phyloP scores from a whole-genome alignment of 2,329 filamentous ascomycete genomes.

The Cercospora sojina region DNA sequence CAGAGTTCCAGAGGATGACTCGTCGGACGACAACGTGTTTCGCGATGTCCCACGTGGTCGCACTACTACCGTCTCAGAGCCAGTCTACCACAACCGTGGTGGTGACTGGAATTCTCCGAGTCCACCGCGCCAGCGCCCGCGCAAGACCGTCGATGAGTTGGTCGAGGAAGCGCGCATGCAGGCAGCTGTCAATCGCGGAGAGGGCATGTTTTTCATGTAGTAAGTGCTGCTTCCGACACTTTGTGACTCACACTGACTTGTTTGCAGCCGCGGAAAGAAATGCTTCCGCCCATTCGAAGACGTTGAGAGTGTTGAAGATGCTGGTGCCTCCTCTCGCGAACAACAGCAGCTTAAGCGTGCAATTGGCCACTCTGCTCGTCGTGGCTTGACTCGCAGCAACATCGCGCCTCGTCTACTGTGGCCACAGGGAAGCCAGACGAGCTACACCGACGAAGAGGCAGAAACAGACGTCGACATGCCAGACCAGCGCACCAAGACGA shows the following conservation, averaged over 20 bases:
- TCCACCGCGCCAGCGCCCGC: slow-evolving; percentile 45
- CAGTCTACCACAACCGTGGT: slow-evolving; percentile 42
- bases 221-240: slow-evolving; percentile 51
- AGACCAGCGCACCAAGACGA: slow-evolving; percentile 17
- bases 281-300: slow-evolving; percentile 67
- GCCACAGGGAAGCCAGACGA: background rate
- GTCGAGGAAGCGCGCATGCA: slow-evolving; percentile 55
- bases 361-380: slow-evolving; percentile 42
- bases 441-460: slow-evolving; percentile 61
- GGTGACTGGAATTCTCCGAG: slow-evolving; percentile 12
- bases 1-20: slow-evolving; percentile 65
- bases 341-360: slow-evolving; percentile 38
- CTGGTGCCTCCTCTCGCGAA: slow-evolving; percentile 37
- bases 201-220: slow-evolving; percentile 76
- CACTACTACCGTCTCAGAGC: slow-evolving; percentile 13
- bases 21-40: slow-evolving; percentile 71
- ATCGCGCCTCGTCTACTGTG: slow-evolving; percentile 68
- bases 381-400: slow-evolving; percentile 63
- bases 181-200: slow-evolving; percentile 62
- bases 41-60: slow-evolving; percentile 44
- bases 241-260: slow-evolving; percentile 29
- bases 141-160: slow-evolving; percentile 58
- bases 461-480: slow-evolving; percentile 52
- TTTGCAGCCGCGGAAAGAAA: slow-evolving; percentile 70
- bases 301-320: slow-evolving; percentile 29